Percentiles rank a stretch among this genome's conserved stretches.
These are phyloP conservation scores for Aspergillus ibericus DNA, from an alignment of 2,329 filamentous ascomycete genomes.

Conservation along the genomic window DNA sequence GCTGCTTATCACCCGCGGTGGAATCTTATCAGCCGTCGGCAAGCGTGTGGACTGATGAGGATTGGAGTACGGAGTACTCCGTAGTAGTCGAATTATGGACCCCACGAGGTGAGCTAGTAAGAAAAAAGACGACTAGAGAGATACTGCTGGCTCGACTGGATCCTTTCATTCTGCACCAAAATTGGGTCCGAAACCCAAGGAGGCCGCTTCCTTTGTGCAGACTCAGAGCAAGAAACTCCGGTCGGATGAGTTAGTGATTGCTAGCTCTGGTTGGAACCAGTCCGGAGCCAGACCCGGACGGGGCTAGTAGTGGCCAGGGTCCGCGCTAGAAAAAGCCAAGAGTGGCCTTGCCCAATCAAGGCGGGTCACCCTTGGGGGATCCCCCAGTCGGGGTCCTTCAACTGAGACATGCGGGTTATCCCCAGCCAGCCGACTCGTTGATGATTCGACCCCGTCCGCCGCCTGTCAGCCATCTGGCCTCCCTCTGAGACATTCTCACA, in stretches of 20 bases:
- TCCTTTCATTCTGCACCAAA: neutral
- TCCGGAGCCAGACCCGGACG: neutral
- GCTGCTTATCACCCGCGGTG: neutral
- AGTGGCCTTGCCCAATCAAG: conserved; percentile 11
- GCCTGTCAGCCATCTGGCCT: neutral
- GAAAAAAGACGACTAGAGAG: too few species aligned
- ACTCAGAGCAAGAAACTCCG: neutral
- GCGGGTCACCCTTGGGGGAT: neutral
- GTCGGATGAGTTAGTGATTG: neutral
- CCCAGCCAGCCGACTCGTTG: neutral
- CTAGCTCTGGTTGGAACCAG: neutral
- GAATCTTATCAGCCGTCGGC: neutral
- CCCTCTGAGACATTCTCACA: neutral
- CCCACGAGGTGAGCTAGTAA: too few species aligned
- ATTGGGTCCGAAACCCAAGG: neutral
- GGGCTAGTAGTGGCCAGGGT: conserved; percentile 5
- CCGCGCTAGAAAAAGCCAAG: conserved; percentile 27
- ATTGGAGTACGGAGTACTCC: too few species aligned
- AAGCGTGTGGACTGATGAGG: too few species aligned
- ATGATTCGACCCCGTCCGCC: neutral
- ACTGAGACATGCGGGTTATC: conserved; percentile 14
- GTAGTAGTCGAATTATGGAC: too few species aligned
- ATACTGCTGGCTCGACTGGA: too few species aligned
- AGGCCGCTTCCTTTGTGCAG: neutral
- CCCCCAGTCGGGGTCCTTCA: neutral